These are phyloP conservation scores for Xerocomellus intermedius DNA, from an alignment of 768 basidiomycete genomes.

Conservation along the genomic window DNA sequence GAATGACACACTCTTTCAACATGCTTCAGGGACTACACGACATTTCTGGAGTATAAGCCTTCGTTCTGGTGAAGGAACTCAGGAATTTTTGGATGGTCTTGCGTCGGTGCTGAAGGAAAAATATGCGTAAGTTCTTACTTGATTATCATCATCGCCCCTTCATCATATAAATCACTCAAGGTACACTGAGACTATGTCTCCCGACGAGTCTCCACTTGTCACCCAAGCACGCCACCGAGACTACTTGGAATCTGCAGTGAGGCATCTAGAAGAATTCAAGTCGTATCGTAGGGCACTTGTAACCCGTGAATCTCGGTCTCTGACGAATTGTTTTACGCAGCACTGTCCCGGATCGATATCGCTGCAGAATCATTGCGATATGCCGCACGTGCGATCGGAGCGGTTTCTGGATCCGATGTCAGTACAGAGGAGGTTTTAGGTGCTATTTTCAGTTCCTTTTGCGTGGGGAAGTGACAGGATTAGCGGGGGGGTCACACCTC, in stretches of 20 bases:
- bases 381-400: constrained; percentile 79
- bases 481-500: background rate
- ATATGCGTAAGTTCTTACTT: constrained; percentile 18
- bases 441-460: constrained; percentile 81
- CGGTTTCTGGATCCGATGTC: constrained; percentile 70
- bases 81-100: constrained; percentile 59
- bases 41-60: constrained; percentile 64
- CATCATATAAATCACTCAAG: constrained; percentile 5
- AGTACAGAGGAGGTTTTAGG: constrained; percentile 84
- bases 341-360: constrained; percentile 68
- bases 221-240: constrained; percentile 79
- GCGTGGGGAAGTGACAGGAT: constrained; percentile 70
- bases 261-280: constrained; percentile 31
- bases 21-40: background rate
- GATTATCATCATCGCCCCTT: background rate
- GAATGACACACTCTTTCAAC: constrained; percentile 11
- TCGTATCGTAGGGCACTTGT: constrained; percentile 27
- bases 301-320: background rate
- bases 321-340: constrained; percentile 32
- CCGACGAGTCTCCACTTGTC: constrained; percentile 51
- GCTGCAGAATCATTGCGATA: constrained; percentile 88
- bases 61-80: constrained; percentile 52
- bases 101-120: constrained; percentile 41
- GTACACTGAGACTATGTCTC: constrained; percentile 22
- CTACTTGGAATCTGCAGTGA: constrained; percentile 66